Percentiles rank a stretch among this genome's conserved stretches.
Evolutionary conservation across 1,139 yeast genomes (phyloP).

Genomic region (Geotrichum klebahnii): DNA sequence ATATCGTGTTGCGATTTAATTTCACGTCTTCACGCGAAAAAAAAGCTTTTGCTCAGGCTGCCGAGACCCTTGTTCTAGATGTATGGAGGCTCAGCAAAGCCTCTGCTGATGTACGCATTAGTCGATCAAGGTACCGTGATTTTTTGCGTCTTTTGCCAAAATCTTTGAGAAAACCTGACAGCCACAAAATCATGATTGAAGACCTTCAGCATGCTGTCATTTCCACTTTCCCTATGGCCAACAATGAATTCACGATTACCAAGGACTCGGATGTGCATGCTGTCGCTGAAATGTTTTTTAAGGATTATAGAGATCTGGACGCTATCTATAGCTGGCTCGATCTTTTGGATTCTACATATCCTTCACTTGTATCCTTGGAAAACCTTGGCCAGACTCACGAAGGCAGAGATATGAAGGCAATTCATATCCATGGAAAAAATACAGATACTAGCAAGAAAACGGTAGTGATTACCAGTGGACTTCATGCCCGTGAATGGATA

Average conservation of each 20-base stretch:
- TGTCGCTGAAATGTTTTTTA: slow-evolving; percentile 49
- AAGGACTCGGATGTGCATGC: slow-evolving; percentile 18
- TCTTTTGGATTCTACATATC: slow-evolving; percentile 50
- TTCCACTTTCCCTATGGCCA: slow-evolving; percentile 28
- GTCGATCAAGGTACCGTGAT: slow-evolving; percentile 29
- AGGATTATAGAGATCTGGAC: slow-evolving; percentile 62
- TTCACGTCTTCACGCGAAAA: slow-evolving; percentile 32
- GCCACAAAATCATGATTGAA: slow-evolving; percentile 30
- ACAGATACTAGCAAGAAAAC: slow-evolving; percentile 52
- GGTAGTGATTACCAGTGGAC: slow-evolving; percentile 74
- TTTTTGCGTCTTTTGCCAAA: slow-evolving; percentile 35
- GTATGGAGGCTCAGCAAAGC: slow-evolving; percentile 39
- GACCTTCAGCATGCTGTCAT: slow-evolving; percentile 37
- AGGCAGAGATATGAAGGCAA: slow-evolving; percentile 62
- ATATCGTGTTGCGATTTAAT: slow-evolving; percentile 50
- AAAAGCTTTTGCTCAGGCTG: slow-evolving; percentile 31
- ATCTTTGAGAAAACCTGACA: slow-evolving; percentile 27
- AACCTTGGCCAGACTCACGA: slow-evolving; percentile 71
- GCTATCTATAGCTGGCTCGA: slow-evolving; percentile 72
- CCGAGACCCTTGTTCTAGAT: slow-evolving; percentile 36
- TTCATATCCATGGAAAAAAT: slow-evolving; percentile 54
- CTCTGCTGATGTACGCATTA: slow-evolving; percentile 35
- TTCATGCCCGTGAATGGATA: slow-evolving; percentile 91
- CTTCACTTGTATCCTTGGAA: slow-evolving; percentile 56
- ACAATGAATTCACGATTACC: slow-evolving; percentile 6